Conservation (phyloP, 1,284 basidiomycete genomes). For the Schizopora paradoxa region DNA sequence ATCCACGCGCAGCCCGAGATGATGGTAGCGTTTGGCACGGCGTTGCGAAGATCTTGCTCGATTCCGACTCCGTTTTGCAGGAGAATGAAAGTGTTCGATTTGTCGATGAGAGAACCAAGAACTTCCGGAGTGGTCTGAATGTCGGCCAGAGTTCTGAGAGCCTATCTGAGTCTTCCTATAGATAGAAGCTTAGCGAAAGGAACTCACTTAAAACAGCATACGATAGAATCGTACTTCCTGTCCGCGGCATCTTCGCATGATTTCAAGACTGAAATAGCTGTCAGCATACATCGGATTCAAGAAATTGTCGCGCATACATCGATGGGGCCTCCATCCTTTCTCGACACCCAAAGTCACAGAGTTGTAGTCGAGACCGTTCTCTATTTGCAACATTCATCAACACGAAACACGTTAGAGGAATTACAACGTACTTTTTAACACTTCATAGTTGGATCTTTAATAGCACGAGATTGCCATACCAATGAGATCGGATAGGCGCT, state of each 20-base stretch:
- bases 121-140: constrained; percentile 28
- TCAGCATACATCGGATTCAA: not conserved
- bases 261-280: constrained; percentile 25
- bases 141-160: constrained; percentile 28
- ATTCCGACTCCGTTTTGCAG: constrained; percentile 39
- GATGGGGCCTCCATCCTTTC: constrained; percentile 29
- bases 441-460: constrained; percentile 29
- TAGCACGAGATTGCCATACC: not conserved
- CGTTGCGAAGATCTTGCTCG: constrained; percentile 30
- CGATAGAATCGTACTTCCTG: constrained; percentile 29
- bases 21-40: constrained; percentile 27
- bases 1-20: constrained; percentile 37
- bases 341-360: constrained; percentile 28
- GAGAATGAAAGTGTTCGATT: constrained; percentile 28
- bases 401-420: not conserved
- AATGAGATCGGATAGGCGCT: not conserved
- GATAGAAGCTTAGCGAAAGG: not conserved
- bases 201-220: constrained; percentile 31
- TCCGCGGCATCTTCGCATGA: constrained; percentile 31
- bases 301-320: constrained; percentile 24
- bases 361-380: constrained; percentile 28
- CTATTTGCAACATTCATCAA: constrained; percentile 19
- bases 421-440: constrained; percentile 24
- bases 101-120: constrained; percentile 26
- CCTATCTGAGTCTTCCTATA: not conserved